Base-by-base conservation (phyloP, 371 early-diverging fungal species). In the Nematocida sp. region DNA sequence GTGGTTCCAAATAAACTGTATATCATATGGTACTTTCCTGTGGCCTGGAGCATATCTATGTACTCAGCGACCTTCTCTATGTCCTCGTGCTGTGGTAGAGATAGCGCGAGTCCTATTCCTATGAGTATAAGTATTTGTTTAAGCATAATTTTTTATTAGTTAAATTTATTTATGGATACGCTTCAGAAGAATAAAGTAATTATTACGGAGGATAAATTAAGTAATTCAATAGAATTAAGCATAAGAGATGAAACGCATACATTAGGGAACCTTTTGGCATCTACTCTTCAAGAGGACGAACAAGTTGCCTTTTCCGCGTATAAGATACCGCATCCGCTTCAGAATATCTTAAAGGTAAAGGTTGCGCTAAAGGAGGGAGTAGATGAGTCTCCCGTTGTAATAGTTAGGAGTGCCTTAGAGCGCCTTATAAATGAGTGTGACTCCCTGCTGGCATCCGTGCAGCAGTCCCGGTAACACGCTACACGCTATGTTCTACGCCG, bases 181-280 rank as follows among this genome's bases (percentile, higher is more conserved):
- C 55, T 63, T 13, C 64, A 60, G 42, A 39, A 26, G 20, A 16
- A 50, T 7, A 71, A 71, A 53, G 30, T 71, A 28, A 38, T 50
- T 35, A 60, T 71, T 35, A 33, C 55, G 5, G 93, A 94, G 81
- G 88, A 90, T 38, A 91, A 91, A 81, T 89, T 94, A 80, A 90
- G 92, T 20, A 94, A 95, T 82, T 92, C 93, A 36, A 90, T 92
- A 5, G 91, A 90, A 9, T 90, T 93, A 84, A 88, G 86, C 56
- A 88, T 97, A 57, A 87, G 91, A 67, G 89, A 90, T 82, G 97
- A 97, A 84, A 94, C 94, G 85, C 97, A 97, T 82, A 94, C 95
- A 2, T 82, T 95, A 4, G 97, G 89, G 55, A 95, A 94, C 80
- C 86, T 92, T 78, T 84, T 97, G 35, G 85, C 69, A 18, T 20